phyloP scores from a whole-genome alignment of 2,329 filamentous ascomycete species.

The Aspergillus sp. region DNA sequence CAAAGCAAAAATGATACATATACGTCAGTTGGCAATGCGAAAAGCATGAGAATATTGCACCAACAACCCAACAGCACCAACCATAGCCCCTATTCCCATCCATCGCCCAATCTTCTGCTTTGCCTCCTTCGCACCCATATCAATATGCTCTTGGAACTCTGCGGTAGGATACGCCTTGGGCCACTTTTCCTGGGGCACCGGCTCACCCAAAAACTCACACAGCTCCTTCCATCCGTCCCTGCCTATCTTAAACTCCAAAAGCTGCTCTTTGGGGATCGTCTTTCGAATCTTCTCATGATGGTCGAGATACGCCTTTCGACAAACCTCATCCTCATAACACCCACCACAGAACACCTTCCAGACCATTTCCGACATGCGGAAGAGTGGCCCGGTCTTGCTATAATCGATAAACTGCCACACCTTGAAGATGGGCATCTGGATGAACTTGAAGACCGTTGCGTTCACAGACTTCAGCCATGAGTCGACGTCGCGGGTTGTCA shows the following conservation, averaged over 20 bases:
- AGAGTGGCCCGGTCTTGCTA: constrained; percentile 15
- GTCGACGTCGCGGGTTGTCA: constrained; percentile 26
- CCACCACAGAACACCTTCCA: constrained; percentile 5
- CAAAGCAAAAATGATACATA: too few species aligned
- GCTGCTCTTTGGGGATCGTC: constrained; percentile 13
- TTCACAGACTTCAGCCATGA: constrained; percentile 18
- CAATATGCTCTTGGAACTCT: constrained; percentile 3
- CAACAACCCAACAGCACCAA: background rate
- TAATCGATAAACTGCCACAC: constrained; percentile 8
- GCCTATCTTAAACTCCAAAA: constrained; percentile 23
- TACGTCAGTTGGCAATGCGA: too few species aligned
- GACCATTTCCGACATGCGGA: constrained; percentile 6
- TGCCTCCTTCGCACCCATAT: background rate
- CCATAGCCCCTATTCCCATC: constrained; percentile 1
- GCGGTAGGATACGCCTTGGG: constrained; percentile 26
- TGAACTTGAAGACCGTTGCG: constrained; percentile 10
- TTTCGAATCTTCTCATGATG: constrained; percentile 16
- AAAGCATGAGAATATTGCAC: background rate
- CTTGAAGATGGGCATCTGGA: constrained; percentile 8
- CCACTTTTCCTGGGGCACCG: constrained; percentile 31
- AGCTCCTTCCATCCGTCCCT: constrained; percentile 42
- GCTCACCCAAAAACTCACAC: constrained; percentile 37
- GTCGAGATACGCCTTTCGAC: constrained; percentile 8
- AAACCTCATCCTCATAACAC: constrained; percentile 11
- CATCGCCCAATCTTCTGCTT: background rate